Evolutionary conservation across 805 yeast genomes (phyloP), one percentile per base, ranked within the genome.

Genomic region (Myxozyma melibiosi): DNA sequence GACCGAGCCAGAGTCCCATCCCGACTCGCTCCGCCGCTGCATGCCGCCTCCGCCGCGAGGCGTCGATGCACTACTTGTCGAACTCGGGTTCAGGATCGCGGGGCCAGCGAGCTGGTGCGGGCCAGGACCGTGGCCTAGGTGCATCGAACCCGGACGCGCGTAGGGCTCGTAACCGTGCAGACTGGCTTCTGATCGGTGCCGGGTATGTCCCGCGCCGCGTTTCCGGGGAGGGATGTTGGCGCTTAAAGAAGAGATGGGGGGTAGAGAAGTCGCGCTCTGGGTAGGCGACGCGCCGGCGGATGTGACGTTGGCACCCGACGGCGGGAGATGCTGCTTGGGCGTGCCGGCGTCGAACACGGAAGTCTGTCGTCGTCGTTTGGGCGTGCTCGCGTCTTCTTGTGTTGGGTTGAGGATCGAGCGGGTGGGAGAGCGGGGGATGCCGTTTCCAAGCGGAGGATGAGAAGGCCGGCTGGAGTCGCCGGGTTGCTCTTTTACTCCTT

Each of bases 181-280:
- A 8, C 64, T 57, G 3, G 62, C 65, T 28, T 62, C 65, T 6
- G 65, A 61, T n/a, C 65, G 45, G 31, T 62, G 62, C 28, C 65
- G 56, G 18, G 62, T 6, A 35, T 62, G 65, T 8, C 65, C 65
- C 13, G 47, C 31, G 18, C 60, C 65, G 4, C 64, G 56, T 20
- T 53, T 52, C 35, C 62, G 55, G 35, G 64, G 56, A 4, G 53
- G 33, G 16, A 44, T 13, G 27, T 40, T 38, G 4, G 53, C 33
- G 14, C 55, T 38, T 13, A 55, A 51, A 8, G 63, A 35, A 18
- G 62, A 54, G 11, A 58, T 55, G 4, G 62, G 62, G 6, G 62
- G 62, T 8, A 58, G 55, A 13, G 60, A 34, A 16, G 57, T 42
- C 24, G 56, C 30, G n/a, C 27, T 2, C 34, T 34, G 31, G 35